Evolutionary conservation across 2,329 filamentous ascomycete genomes (phyloP).

Genomic region (Aspergillus sergii): DNA sequence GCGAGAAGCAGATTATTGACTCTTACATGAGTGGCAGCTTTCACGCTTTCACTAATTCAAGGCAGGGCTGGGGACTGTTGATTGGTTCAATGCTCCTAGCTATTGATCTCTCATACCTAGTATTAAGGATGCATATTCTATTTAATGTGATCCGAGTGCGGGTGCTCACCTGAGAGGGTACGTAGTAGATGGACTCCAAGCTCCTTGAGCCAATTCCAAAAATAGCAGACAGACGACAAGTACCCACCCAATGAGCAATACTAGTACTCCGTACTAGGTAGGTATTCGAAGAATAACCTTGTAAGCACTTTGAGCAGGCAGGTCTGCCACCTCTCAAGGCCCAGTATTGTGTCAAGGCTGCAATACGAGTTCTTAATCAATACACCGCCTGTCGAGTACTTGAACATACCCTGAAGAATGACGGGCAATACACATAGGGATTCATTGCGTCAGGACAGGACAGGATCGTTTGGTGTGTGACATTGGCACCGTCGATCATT

Average conservation of each 20-base stretch:
- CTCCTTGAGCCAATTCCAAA: neutral
- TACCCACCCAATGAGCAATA: neutral
- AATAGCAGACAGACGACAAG: neutral
- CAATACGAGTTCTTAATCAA: neutral
- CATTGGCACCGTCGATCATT: slow-evolving; percentile 14
- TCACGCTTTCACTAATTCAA: neutral
- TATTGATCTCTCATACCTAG: neutral
- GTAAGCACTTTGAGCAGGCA: neutral
- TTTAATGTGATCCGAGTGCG: neutral
- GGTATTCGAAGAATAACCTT: neutral
- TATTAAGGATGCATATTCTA: neutral
- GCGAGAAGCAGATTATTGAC: neutral
- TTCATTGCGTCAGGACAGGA: slow-evolving; percentile 10
- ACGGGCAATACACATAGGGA: neutral
- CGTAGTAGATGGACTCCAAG: neutral
- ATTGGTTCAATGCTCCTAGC: neutral
- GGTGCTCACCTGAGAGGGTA: neutral
- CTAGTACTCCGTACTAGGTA: neutral
- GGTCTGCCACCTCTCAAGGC: neutral
- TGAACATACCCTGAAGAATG: neutral
- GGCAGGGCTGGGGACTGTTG: neutral
- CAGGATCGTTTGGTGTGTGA: slow-evolving; percentile 10
- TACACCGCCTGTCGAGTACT: neutral
- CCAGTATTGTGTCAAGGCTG: neutral
- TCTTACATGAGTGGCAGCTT: neutral